phyloP scores from a whole-genome alignment of 2,329 filamentous ascomycete genomes.

The Sarocladium strictum region DNA sequence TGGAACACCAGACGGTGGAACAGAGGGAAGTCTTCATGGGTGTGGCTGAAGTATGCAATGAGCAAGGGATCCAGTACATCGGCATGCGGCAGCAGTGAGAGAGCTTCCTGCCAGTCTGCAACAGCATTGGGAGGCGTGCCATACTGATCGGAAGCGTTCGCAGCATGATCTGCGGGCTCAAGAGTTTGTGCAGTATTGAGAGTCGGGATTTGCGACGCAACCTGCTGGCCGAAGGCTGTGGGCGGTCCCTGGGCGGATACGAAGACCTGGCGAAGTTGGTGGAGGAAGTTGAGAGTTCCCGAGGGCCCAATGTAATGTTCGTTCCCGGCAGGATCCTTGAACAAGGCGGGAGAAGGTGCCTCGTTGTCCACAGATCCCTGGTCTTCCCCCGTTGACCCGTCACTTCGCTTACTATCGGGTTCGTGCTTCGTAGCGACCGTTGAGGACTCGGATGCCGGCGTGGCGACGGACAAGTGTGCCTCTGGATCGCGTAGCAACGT shows the following conservation, averaged over 20 bases:
- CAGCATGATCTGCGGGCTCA: conserved; percentile 15
- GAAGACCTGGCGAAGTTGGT: conserved; percentile 23
- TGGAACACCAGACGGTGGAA: conserved; percentile 29
- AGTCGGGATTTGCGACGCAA: neutral
- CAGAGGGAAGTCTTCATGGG: conserved; percentile 29
- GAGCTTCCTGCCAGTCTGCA: conserved; percentile 22
- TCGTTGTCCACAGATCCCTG: neutral
- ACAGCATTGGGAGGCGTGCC: neutral
- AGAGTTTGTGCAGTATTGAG: conserved; percentile 19
- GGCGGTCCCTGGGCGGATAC: neutral
- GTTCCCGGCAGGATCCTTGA: conserved; percentile 24
- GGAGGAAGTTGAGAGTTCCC: conserved; percentile 29
- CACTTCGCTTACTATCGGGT: neutral
- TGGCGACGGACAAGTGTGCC: neutral
- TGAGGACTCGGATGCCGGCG: neutral
- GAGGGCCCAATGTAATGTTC: conserved; percentile 32
- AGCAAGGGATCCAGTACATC: conserved; percentile 24
- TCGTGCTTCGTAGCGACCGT: neutral
- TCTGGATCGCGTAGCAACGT: conserved; percentile 13
- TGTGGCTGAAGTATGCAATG: conserved; percentile 27
- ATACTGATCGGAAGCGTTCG: neutral
- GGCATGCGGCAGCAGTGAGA: conserved; percentile 21
- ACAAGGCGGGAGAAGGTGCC: conserved; percentile 1
- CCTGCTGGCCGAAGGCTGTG: neutral
- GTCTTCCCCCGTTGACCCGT: neutral